Base-by-base conservation (phyloP, 768 basidiomycete genomes). In the Xanthoconium purpureum region DNA sequence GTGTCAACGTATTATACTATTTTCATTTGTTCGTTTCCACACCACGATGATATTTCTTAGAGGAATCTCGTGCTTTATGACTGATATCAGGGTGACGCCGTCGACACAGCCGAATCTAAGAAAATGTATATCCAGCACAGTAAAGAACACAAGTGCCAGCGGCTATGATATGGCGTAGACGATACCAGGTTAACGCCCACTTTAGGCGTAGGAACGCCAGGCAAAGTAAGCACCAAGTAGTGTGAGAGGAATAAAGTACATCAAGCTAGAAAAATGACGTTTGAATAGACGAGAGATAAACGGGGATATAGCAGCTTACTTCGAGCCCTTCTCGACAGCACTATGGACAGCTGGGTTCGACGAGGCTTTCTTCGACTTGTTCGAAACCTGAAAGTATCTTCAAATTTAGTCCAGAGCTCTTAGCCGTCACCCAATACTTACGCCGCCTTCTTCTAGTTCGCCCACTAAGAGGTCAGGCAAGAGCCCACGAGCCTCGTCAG, bases 401-500 rank as follows among this genome's bases (percentile, higher is more conserved):
- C 51, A 20, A 44, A 44, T 51, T 56, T 20, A 50, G 39, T 57
- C 38, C 30, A 28, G 15, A 47, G 35, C 6, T 32, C 58, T 37
- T 40, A 52, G 20, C 40, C 33, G 15, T n/a, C 6, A 30, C 10
- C 32, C 4, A 11, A 13, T 35, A 77, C 84, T 72, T 69, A 89
- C 88, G 47, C 78, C 79, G 63, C 75, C 78, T 64, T 87, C 78
- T 68, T 91, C 89, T 63, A 95, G 91, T 1, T 89, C 83, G 51
- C 95, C 95, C 50, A 97, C 78, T 40, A 84, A 75, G 81, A 97
- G 84, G 61, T 73, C 85, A 17, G 83, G 83, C 50, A 98, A 80
- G 56, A 95, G 81, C 13, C 80, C 88, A 50, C 97, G 87, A 28
- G 97, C 97, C 75, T 99, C 97, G 64, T 98, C 96, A 1, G 95